A percentile compares a stretch with the other conserved stretches of the same genome.
Conservation (phyloP, 306 rosid species). For the Ormosia semicastrata region DNA sequence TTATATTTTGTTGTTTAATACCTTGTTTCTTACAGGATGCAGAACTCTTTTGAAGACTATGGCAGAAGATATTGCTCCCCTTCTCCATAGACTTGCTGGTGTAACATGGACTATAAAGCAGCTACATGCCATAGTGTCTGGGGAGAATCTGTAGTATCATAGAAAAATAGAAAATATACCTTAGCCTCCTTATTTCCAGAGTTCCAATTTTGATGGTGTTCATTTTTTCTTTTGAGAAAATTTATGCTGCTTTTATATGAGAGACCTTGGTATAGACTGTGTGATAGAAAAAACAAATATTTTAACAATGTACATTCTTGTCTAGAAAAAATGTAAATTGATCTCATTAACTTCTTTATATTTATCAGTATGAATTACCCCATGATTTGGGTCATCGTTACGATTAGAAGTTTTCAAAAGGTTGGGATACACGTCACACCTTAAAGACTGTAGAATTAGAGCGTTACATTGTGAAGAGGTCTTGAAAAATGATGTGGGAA, state of each 20-base stretch:
- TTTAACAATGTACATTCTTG: slow-evolving; percentile 11
- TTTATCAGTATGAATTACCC: background rate
- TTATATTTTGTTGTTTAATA: background rate
- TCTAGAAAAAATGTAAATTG: slow-evolving; percentile 6
- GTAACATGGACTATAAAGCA: slow-evolving; percentile 67
- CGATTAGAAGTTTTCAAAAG: background rate
- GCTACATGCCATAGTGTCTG: slow-evolving; percentile 47
- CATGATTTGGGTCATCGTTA: background rate
- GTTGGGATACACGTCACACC: background rate
- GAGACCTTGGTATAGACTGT: background rate
- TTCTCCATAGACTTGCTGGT: slow-evolving; percentile 53
- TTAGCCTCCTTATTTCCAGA: background rate
- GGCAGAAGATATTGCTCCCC: slow-evolving; percentile 57
- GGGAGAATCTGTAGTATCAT: slow-evolving; percentile 35
- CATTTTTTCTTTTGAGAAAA: background rate
- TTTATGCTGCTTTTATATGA: background rate
- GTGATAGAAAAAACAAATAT: background rate
- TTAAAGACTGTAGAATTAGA: background rate
- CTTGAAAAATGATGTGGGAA: background rate
- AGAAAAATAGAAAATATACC: background rate
- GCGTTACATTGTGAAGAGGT: background rate
- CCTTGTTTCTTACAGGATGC: slow-evolving; percentile 47
- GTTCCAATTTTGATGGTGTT: background rate
- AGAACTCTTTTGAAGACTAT: slow-evolving; percentile 58
- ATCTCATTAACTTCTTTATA: background rate